phyloP scores from a whole-genome alignment of 106 monocot genomes.

The Platanthera zijinensis region DNA sequence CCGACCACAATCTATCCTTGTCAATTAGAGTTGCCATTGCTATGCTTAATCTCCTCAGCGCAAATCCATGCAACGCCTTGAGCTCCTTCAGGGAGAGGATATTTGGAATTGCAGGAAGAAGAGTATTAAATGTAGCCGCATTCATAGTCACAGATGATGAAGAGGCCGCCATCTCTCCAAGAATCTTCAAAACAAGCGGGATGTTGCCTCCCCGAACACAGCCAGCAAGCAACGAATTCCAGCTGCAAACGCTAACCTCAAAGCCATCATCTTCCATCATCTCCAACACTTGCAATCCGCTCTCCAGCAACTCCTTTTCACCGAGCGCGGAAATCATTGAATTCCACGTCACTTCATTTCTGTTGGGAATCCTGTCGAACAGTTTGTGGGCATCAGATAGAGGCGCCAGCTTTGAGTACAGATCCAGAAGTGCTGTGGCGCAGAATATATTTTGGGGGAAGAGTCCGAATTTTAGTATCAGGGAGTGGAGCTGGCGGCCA shows the following conservation, averaged over 20 bases:
- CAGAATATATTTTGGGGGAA: slow-evolving; percentile 32
- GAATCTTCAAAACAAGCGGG: slow-evolving; percentile 23
- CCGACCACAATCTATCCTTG: slow-evolving; percentile 33
- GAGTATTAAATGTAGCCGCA: slow-evolving; percentile 47
- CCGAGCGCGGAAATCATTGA: slow-evolving; percentile 28
- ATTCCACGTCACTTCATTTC: slow-evolving; percentile 40
- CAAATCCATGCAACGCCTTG: slow-evolving; percentile 52
- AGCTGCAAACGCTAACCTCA: slow-evolving; percentile 26
- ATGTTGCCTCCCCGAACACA: slow-evolving; percentile 37
- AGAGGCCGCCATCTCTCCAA: slow-evolving; percentile 34
- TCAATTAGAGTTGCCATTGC: slow-evolving; percentile 18
- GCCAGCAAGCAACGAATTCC: slow-evolving; percentile 63
- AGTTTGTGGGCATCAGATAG: slow-evolving; percentile 24
- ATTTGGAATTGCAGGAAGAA: slow-evolving; percentile 35
- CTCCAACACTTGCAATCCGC: slow-evolving; percentile 29
- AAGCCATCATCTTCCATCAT: slow-evolving; percentile 20
- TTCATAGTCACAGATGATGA: slow-evolving; percentile 14
- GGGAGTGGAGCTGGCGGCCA: slow-evolving; percentile 45
- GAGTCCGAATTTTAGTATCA: slow-evolving; percentile 27
- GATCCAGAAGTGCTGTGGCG: slow-evolving; percentile 34
- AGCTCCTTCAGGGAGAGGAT: slow-evolving; percentile 14
- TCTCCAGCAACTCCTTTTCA: slow-evolving; percentile 31
- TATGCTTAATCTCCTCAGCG: slow-evolving; percentile 21
- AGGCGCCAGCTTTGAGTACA: slow-evolving; percentile 25
- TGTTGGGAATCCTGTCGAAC: slow-evolving; percentile 56